Base-by-base conservation (phyloP, 1,139 yeast species). In the Kodamaea sp. region DNA sequence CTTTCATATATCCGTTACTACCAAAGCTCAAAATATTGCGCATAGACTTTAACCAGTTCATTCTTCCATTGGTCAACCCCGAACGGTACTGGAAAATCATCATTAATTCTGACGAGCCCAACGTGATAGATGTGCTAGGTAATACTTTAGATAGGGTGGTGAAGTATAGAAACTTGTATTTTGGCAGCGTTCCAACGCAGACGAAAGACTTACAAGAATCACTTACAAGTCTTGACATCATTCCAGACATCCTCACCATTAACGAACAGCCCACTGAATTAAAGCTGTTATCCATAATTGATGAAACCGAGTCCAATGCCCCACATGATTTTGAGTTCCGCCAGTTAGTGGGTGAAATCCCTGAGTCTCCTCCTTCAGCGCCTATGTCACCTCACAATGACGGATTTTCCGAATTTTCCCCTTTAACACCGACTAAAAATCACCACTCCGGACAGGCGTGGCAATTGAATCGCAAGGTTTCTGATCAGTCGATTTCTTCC, bases 1-100 rank as follows among this genome's bases (percentile, higher is more conserved):
- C 74, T 5, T 69, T 78, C 32, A 73, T 76, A 5, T 83, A 83
- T 48, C 90, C 94, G 1, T 70, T 84, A 12, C 58, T 84, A 30
- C 85, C 86, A 3, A 72, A 69, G 39, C 59, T 78, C 34, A 76
- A 80, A 47, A 65, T 83, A 2, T 61, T 83, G 37, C 67, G 85
- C 43, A 70, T 78, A 2, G 66, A 65, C 21, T 49, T 53, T 30
- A 70, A 72, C 43, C 80, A 78, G 41, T 82, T 80, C 47, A 66
- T 83, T 2, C 51, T 84, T 21, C 86, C 89, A 1, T 66, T 83
- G 43, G 77, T 78, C 7, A 81, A 81, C 44, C 90, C 90, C 0
- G 83, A 80, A 39, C 61, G 89, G 45, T 83, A 79, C 55, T 83
- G 90, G 90, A 72, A 78, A 39, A 71, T 83, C 2, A 68, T 68